Evolutionary conservation across 1,284 basidiomycete genomes (phyloP), one percentile per base, ranked within the genome.

Genomic region (Sutorius eximius): DNA sequence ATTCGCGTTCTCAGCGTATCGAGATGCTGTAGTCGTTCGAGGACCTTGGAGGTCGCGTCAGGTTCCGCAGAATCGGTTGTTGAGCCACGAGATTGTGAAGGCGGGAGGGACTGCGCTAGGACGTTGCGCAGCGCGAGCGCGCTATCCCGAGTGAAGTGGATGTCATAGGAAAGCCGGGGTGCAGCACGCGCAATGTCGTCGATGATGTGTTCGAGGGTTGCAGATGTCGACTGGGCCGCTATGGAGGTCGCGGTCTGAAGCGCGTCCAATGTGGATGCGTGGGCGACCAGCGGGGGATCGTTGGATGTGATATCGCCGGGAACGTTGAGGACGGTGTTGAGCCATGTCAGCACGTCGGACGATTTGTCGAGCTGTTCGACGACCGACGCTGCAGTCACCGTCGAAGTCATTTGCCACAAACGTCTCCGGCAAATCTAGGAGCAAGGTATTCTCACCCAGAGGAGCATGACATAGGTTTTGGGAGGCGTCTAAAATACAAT

Each of bases 81-180:
- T 11, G 55, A 9, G 32, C 24, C 38, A 40, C 40, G 45, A 45
- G 58, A 47, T 2, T 78, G 82, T 12, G 82, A 69, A n/a, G 75
- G 76, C 48, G 74, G 75, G 55, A 81, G 77, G 16, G 91, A 83
- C 32, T 78, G 77, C 16, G 78, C 73, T 16, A 95, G 75, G 8
- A 82, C 75, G 22, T 73, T 74, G 60, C 90, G 87, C 18, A 97
- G 77, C 2, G 89, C 82, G 13, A 89, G 73, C 0, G 94, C 93
- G 36, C 87, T 86, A 67, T 97, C 95, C 46, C 91, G 87, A 85
- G 97, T 95, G 73, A 96, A 95, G 69, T 97, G 94, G 20, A 98
- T 77, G 72, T 97, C 95, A 68, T 96, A 97, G 2, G 88, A 86
- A 44, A 98, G 80, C 36, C 95, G 83, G 6, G 95, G 93, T 11